These are phyloP conservation scores for Metroxylon sagu DNA, from an alignment of 176 grass and related monocot genomes.

Conservation along the genomic window DNA sequence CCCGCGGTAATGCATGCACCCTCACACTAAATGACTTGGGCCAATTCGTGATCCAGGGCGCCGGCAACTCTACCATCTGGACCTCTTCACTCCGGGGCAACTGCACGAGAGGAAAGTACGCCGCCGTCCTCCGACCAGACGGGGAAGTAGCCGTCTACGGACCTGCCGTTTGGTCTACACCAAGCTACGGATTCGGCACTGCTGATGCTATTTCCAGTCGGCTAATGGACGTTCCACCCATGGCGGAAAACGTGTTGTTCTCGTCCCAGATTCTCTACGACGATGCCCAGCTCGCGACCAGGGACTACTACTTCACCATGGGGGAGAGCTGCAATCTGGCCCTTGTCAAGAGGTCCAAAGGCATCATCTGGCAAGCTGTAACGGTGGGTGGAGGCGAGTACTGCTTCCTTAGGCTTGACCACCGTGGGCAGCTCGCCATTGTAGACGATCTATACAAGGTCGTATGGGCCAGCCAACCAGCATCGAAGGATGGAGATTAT, in stretches of 20 bases:
- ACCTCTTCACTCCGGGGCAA: too few species aligned
- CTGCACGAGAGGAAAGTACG: too few species aligned
- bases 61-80: too few species aligned
- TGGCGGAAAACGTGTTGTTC: slow-evolving; percentile 4
- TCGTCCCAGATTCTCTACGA: background rate
- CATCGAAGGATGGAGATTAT: background rate
- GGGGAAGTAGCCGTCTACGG: too few species aligned
- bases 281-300: background rate
- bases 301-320: slow-evolving; percentile 5
- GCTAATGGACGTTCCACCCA: too few species aligned
- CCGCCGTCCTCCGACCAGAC: too few species aligned
- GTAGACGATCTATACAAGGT: background rate
- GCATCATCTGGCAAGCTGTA: background rate
- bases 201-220: too few species aligned
- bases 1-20: too few species aligned
- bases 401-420: slow-evolving; percentile 2
- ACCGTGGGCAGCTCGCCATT: slow-evolving; percentile 8
- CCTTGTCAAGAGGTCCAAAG: background rate
- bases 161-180: too few species aligned
- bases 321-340: background rate
- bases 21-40: too few species aligned
- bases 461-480: background rate
- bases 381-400: background rate
- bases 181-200: too few species aligned
- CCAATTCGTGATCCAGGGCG: too few species aligned